phyloP scores from a whole-genome alignment of 202 grass and related monocot species.

The Setaria viridis region DNA sequence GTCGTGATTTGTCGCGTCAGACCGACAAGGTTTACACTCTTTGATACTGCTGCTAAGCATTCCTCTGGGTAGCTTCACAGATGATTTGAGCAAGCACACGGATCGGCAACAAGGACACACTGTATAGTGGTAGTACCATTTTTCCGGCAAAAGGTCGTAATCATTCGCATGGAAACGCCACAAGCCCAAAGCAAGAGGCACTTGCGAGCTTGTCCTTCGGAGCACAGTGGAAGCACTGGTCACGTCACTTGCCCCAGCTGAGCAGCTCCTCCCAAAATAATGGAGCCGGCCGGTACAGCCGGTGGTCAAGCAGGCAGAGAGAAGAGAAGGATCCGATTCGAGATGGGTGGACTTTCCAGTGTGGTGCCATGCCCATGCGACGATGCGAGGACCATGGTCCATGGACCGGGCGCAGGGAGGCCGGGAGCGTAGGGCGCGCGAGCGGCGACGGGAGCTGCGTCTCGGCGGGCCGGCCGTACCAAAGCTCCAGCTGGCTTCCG shows the following conservation, averaged over 20 bases:
- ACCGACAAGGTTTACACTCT: neutral
- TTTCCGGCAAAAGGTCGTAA: neutral
- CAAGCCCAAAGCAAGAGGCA: neutral
- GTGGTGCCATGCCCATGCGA: neutral
- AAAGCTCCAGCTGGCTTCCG: conserved; percentile 63
- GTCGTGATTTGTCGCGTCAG: neutral
- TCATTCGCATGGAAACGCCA: neutral
- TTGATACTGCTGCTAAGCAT: neutral
- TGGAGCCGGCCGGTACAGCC: neutral
- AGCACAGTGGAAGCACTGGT: neutral
- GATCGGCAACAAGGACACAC: neutral
- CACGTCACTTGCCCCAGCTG: neutral
- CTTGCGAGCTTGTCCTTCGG: neutral
- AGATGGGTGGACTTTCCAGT: neutral
- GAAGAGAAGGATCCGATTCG: neutral
- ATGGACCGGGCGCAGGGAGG: conserved; percentile 13
- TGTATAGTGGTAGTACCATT: neutral
- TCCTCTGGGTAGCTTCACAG: neutral
- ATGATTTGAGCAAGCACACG: neutral
- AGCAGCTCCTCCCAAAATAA: neutral
- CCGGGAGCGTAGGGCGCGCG: neutral
- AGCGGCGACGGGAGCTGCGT: conserved; percentile 78
- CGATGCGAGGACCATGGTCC: neutral
- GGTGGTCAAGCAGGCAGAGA: neutral
- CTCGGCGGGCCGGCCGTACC: conserved; percentile 50